Evolutionary conservation across 331 rosid genomes (phyloP).

Genomic region (Ulmus americana): DNA sequence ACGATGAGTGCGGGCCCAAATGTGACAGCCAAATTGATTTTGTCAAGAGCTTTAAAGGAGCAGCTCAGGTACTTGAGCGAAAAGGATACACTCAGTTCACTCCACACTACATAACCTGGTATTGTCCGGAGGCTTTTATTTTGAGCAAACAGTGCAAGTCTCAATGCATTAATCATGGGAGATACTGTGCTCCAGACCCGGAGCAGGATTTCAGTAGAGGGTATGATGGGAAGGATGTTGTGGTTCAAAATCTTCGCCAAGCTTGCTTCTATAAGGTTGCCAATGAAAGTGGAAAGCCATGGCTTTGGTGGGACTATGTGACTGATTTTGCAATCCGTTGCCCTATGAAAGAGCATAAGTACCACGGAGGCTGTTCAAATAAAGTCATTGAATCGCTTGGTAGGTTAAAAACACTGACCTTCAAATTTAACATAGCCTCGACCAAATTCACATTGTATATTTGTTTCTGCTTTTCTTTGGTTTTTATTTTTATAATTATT

Average conservation of each 20-base stretch:
- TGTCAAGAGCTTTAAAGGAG: conserved; percentile 71
- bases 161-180: conserved; percentile 84
- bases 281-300: conserved; percentile 85
- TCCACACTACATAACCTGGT: conserved; percentile 94
- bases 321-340: conserved; percentile 95
- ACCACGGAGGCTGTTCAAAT: conserved; percentile 70
- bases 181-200: conserved; percentile 97
- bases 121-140: conserved; percentile 75
- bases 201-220: conserved; percentile 89
- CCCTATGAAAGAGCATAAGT: conserved; percentile 74
- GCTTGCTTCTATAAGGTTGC: conserved; percentile 89
- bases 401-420: conserved; percentile 26
- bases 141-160: conserved; percentile 79
- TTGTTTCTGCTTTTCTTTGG: not conserved
- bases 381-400: conserved; percentile 79
- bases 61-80: conserved; percentile 81
- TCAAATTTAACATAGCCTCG: conserved; percentile 4
- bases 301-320: conserved; percentile 99
- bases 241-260: conserved; percentile 82
- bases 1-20: conserved; percentile 87
- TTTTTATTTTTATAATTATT: not conserved
- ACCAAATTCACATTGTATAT: not conserved
- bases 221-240: conserved; percentile 94
- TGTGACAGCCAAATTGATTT: conserved; percentile 78
- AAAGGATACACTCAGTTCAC: conserved; percentile 80